phyloP scores from a whole-genome alignment of 2,329 filamentous ascomycete genomes.

The Scedosporium aurantiacum region DNA sequence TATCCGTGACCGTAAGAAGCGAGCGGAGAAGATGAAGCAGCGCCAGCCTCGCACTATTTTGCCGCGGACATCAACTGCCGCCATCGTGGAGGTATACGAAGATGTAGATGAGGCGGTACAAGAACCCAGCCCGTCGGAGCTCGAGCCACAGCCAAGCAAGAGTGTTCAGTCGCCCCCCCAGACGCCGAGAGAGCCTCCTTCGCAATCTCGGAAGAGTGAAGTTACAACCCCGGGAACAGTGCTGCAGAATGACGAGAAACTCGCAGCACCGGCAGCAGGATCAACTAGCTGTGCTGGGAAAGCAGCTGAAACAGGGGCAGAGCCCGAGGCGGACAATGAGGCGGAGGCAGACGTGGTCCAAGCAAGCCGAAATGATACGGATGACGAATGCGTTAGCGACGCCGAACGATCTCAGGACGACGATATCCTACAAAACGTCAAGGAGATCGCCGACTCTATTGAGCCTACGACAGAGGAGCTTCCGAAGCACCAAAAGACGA shows the following conservation, averaged over 20 bases:
- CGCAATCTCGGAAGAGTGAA: background rate
- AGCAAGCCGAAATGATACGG: constrained; percentile 46
- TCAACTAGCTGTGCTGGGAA: background rate
- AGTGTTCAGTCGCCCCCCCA: background rate
- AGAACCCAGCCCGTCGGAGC: constrained; percentile 58
- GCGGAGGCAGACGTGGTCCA: constrained; percentile 11
- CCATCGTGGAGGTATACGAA: constrained; percentile 90
- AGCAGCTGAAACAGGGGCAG: constrained; percentile 5
- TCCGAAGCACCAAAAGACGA: constrained; percentile 86
- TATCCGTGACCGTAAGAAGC: constrained; percentile 70
- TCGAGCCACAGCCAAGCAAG: constrained; percentile 20
- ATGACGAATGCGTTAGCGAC: constrained; percentile 64
- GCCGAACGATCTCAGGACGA: constrained; percentile 58
- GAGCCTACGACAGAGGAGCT: constrained; percentile 59
- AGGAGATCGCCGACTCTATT: constrained; percentile 51
- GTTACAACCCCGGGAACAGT: background rate
- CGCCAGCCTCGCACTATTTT: constrained; percentile 64
- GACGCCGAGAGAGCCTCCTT: background rate
- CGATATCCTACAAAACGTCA: constrained; percentile 53
- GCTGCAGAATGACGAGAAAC: background rate
- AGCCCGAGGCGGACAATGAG: constrained; percentile 8
- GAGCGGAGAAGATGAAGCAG: constrained; percentile 59
- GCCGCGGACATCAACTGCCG: constrained; percentile 84
- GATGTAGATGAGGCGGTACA: constrained; percentile 89
- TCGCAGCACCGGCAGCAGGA: background rate